Evolutionary conservation across 331 rosid genomes (phyloP).

Genomic region (Quercus phellos): DNA sequence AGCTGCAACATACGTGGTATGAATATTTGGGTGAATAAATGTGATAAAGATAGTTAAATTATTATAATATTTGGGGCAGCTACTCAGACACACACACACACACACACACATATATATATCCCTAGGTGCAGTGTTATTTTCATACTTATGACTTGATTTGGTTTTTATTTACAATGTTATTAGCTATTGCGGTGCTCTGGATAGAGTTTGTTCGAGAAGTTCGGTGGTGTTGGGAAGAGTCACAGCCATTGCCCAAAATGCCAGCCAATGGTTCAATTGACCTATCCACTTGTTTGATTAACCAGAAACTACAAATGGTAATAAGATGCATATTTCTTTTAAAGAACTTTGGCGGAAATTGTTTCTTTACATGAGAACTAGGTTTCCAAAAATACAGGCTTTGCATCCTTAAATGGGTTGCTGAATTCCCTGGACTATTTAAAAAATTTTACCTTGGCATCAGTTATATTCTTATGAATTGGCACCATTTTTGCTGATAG

Average conservation of each 20-base stretch:
- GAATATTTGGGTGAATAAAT: neutral
- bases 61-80: neutral
- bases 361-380: neutral
- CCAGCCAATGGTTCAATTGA: slow-evolving; percentile 64
- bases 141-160: slow-evolving; percentile 19
- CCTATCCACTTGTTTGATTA: slow-evolving; percentile 78
- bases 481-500: neutral
- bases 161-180: slow-evolving; percentile 8
- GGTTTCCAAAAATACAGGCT: neutral
- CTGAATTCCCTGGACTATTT: neutral
- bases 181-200: slow-evolving; percentile 90
- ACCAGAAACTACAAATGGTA: slow-evolving; percentile 95
- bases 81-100: neutral
- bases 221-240: slow-evolving; percentile 99
- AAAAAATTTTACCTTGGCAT: neutral
- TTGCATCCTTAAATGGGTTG: neutral
- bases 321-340: slow-evolving; percentile 19
- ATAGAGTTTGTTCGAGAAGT: slow-evolving; percentile 93
- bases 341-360: slow-evolving; percentile 19
- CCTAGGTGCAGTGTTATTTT: slow-evolving; percentile 16
- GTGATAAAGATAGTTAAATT: neutral
- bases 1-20: slow-evolving; percentile 94
- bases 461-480: neutral
- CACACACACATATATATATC: neutral
- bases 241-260: slow-evolving; percentile 84